Evolutionary conservation across 179 eudicot genomes (phyloP), one percentile per base, ranked within the genome.

Genomic region (Sideroxylon spinosum): DNA sequence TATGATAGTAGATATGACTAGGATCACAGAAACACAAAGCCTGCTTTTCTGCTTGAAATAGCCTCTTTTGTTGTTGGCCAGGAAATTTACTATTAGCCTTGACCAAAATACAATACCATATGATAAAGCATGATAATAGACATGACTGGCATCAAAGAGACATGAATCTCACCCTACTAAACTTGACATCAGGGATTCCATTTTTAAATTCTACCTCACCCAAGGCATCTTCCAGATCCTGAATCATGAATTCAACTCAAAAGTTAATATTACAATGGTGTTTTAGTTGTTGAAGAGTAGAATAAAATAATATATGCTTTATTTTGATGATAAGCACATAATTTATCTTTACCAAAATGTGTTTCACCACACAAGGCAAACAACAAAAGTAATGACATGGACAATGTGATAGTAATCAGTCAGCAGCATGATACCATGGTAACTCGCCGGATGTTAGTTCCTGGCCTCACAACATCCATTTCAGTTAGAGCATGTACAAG

Each of bases 101-200:
- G 23, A 10, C 5, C 28, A 25, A 73, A 49, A 49, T 9, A 10
- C 60, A 48, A 62, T 63, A 62, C 32, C 28, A 62, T 23, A 69
- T 29, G 25, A 74, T n/a, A 46, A 9, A 57, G 32, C 50, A 20
- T 2, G 23, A 77, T 16, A 69, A 77, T 52, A 48, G 55, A 50
- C 8, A 52, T 3, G 2, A 19, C 32, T 79, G 23, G 28, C 60
- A 63, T n/a, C 32, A 60, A 6, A 61, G 59, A 67, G 32, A 48
- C 60, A 71, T 59, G 20, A 22, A 69, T 67, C 84, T 84, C 84
- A 93, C 99, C 94, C 90, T 86, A 82, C 99, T 95, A 80, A 95
- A 95, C 88, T 93, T 93, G 80, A 93, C 88, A 84, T 95, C 93
- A 68, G 97, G 99, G 48, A 95, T 89, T 82, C 97, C 98, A 75